phyloP scores from a whole-genome alignment of 176 grass and related monocot species.

The Zea luxurians region DNA sequence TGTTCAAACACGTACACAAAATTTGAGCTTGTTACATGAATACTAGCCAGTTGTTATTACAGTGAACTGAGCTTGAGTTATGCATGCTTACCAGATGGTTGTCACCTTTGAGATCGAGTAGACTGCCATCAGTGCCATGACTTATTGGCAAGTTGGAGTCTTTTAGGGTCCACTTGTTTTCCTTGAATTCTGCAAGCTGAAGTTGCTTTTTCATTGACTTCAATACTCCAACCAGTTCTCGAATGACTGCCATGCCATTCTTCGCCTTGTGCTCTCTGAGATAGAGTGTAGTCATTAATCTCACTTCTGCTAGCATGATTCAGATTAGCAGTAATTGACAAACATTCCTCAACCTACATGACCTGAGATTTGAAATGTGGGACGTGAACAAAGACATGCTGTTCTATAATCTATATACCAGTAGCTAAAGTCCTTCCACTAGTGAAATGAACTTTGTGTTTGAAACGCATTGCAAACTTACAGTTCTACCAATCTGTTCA shows the following conservation, averaged over 20 bases:
- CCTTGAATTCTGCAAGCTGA: conserved; percentile 63
- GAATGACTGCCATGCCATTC: conserved; percentile 25
- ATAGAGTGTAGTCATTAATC: neutral
- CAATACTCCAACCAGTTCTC: conserved; percentile 59
- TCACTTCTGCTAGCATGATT: conserved; percentile 1
- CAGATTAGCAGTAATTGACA: neutral
- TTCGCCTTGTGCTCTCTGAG: conserved; percentile 46
- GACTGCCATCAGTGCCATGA: conserved; percentile 48
- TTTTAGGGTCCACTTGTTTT: conserved; percentile 69
- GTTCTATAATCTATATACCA: neutral
- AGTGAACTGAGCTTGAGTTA: conserved; percentile 29
- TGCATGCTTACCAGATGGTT: conserved; percentile 51
- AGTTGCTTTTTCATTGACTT: conserved; percentile 43
- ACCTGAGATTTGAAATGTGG: neutral
- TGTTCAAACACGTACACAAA: conserved; percentile 16
- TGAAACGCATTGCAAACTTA: neutral
- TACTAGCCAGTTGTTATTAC: neutral
- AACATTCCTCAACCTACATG: neutral
- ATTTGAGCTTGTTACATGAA: neutral
- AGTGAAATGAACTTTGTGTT: neutral
- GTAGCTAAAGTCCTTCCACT: neutral
- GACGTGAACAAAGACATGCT: neutral
- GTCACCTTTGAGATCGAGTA: conserved; percentile 59
- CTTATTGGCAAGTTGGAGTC: conserved; percentile 50
- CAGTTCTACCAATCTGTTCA: neutral